Conservation (phyloP, 2,329 filamentous ascomycete genomes). For the Ceratocystis cubensis region DNA sequence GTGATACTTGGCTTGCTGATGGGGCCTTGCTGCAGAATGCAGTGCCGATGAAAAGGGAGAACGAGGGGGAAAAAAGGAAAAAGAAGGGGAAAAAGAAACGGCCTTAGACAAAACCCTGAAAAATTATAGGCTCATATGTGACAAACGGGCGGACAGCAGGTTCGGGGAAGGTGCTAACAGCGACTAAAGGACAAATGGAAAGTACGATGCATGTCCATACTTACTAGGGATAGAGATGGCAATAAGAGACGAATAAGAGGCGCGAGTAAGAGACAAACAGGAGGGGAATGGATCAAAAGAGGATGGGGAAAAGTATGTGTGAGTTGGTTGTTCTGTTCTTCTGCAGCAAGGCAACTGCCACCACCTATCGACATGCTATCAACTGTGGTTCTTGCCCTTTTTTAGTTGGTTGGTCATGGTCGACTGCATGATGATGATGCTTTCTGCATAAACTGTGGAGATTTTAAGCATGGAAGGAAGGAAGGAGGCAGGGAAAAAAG, state of each 20-base stretch:
- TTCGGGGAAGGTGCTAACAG: not conserved
- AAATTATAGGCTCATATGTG: not conserved
- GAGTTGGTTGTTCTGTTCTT: conserved; percentile 5
- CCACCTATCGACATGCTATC: not conserved
- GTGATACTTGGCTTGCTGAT: not conserved
- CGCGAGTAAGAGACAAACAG: not conserved
- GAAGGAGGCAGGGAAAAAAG: not conserved
- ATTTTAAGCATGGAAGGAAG: conserved; percentile 1
- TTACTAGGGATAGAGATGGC: not conserved
- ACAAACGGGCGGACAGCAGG: not conserved
- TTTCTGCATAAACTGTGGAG: conserved; percentile 1
- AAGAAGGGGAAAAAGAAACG: not conserved
- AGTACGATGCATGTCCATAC: not conserved
- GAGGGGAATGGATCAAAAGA: not conserved
- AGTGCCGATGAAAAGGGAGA: not conserved
- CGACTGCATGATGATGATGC: conserved; percentile 1
- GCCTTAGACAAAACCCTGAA: not conserved
- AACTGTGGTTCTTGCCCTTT: not conserved
- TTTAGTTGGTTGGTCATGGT: not conserved
- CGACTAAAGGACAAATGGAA: not conserved
- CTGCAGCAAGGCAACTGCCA: not conserved
- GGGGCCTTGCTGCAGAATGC: not conserved
- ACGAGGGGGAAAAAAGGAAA: not conserved
- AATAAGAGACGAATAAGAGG: not conserved
- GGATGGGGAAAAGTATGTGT: not conserved